These are phyloP conservation scores for Suillus placidus DNA, from an alignment of 768 basidiomycete genomes.

Conservation along the genomic window DNA sequence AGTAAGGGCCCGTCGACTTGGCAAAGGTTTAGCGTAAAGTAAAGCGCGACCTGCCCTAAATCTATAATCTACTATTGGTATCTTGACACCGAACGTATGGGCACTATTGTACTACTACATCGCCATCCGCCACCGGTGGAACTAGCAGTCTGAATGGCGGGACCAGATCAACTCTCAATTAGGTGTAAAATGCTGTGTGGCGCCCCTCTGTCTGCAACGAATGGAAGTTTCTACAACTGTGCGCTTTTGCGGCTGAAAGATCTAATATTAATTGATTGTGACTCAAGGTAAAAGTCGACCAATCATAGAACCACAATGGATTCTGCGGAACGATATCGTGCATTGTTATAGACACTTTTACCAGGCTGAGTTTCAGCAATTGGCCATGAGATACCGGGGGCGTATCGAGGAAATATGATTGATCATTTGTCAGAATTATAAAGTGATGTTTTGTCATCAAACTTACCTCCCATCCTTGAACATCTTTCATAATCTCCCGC, in stretches of 20 bases:
- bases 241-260: slow-evolving; percentile 4
- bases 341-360: slow-evolving; percentile 83
- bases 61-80: slow-evolving; percentile 1
- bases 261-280: slow-evolving; percentile 8
- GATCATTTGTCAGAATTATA: slow-evolving; percentile 25
- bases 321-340: slow-evolving; percentile 63
- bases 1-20: slow-evolving; percentile 10
- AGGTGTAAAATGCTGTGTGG: slow-evolving; percentile 25
- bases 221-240: slow-evolving; percentile 3
- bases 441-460: slow-evolving; percentile 18
- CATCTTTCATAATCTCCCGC: slow-evolving; percentile 92
- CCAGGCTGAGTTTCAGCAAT: slow-evolving; percentile 58
- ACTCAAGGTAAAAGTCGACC: slow-evolving; percentile 14
- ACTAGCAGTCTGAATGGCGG: slow-evolving; percentile 20
- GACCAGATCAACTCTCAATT: slow-evolving; percentile 12
- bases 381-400: slow-evolving; percentile 22
- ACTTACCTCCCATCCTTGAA: slow-evolving; percentile 92
- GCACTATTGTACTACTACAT: slow-evolving; percentile 29
- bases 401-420: slow-evolving; percentile 24
- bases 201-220: slow-evolving; percentile 14
- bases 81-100: slow-evolving; percentile 16
- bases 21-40: slow-evolving; percentile 15
- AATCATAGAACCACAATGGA: slow-evolving; percentile 62
- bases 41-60: slow-evolving; percentile 28
- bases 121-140: slow-evolving; percentile 37